A percentile compares a stretch with the other conserved stretches of the same genome.
Evolutionary conservation across 768 basidiomycete species (phyloP).

Genomic region (Ramaria sp.): DNA sequence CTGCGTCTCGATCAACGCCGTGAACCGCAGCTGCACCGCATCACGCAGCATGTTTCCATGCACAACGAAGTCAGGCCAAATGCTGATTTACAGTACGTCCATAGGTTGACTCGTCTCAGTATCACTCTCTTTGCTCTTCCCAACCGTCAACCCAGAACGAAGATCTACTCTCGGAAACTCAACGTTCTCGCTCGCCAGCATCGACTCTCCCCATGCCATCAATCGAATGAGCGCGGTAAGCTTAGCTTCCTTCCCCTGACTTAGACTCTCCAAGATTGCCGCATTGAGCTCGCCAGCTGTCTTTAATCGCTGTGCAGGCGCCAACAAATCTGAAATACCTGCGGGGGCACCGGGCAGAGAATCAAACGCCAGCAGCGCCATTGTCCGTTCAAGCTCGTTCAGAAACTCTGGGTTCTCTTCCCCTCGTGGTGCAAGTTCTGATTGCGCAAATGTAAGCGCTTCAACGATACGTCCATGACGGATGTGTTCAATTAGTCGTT

Average conservation of each 20-base stretch:
- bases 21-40: not conserved
- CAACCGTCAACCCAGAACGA: conserved; percentile 1
- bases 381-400: conserved; percentile 83
- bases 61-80: not conserved
- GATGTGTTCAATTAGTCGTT: conserved; percentile 91
- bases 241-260: conserved; percentile 90
- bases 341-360: conserved; percentile 46
- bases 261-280: conserved; percentile 84
- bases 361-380: conserved; percentile 85
- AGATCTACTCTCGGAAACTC: conserved; percentile 64
- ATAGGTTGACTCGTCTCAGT: not conserved
- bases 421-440: conserved; percentile 87
- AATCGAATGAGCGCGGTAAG: conserved; percentile 72
- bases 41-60: not conserved
- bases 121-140: not conserved
- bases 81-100: conserved; percentile 14
- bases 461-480: conserved; percentile 68
- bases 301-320: conserved; percentile 80
- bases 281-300: conserved; percentile 96
- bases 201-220: conserved; percentile 78
- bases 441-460: conserved; percentile 85
- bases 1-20: not conserved
- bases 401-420: conserved; percentile 94
- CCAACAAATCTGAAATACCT: conserved; percentile 68
- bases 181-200: conserved; percentile 57